These are phyloP conservation scores for Veloboletus limbatus DNA, from an alignment of 1,284 basidiomycete genomes.

Conservation along the genomic window DNA sequence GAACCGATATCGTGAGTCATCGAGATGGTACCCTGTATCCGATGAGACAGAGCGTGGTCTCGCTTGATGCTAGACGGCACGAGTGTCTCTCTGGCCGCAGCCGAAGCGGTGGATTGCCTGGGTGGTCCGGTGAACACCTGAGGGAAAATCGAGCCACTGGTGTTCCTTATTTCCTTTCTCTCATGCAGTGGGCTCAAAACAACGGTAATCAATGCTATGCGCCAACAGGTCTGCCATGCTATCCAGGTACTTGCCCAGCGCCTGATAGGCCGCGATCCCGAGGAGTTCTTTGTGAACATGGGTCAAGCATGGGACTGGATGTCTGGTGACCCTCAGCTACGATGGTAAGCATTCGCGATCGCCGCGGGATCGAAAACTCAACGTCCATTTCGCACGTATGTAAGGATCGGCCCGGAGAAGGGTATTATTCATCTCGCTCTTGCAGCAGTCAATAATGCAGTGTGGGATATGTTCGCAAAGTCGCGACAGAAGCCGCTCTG, in stretches of 20 bases:
- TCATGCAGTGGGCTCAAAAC: too few relatives aligned
- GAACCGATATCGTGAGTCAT: slow-evolving; percentile 78
- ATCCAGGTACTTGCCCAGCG: slow-evolving; percentile 72
- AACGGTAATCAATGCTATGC: too few relatives aligned
- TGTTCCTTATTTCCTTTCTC: too few relatives aligned
- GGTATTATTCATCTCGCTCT: slow-evolving; percentile 80
- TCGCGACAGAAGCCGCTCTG: slow-evolving; percentile 76
- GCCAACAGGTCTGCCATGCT: slow-evolving; percentile 64
- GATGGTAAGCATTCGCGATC: slow-evolving; percentile 60
- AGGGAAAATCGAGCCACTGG: too few relatives aligned
- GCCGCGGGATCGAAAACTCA: background rate
- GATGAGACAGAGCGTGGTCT: background rate
- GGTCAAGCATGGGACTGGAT: slow-evolving; percentile 77
- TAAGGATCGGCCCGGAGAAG: slow-evolving; percentile 82
- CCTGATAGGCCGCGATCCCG: slow-evolving; percentile 79
- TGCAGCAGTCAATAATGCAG: slow-evolving; percentile 74
- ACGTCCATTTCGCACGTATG: background rate
- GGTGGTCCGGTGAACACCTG: too few relatives aligned
- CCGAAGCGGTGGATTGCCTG: too few relatives aligned
- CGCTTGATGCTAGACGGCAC: background rate
- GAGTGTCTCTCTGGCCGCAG: background rate
- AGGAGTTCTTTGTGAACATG: slow-evolving; percentile 85
- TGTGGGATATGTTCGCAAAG: slow-evolving; percentile 81
- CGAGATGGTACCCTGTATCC: background rate
- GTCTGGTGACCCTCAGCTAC: slow-evolving; percentile 79